Conservation (phyloP, 2,329 filamentous ascomycete species). For the Drechslera avenae region DNA sequence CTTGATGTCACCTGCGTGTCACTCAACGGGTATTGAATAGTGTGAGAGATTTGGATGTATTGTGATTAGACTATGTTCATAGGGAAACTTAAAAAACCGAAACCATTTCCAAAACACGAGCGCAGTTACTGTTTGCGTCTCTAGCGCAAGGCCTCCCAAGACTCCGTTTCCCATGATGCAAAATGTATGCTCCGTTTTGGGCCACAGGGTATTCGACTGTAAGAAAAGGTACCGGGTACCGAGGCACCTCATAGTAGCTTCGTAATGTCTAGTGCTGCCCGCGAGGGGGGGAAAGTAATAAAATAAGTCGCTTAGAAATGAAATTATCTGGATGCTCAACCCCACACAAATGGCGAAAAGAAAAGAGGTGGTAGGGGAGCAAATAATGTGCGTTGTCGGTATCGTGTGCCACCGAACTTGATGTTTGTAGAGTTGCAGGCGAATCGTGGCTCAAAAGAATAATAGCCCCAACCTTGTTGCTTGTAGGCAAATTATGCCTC, state of each 20-base stretch:
- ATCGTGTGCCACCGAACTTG: too few species aligned
- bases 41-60: background rate
- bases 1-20: too few species aligned
- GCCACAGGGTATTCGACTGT: constrained; percentile 22
- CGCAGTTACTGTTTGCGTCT: background rate
- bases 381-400: background rate
- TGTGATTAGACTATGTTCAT: constrained; percentile 11
- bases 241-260: constrained; percentile 4
- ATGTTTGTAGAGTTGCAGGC: background rate
- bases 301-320: constrained; percentile 1
- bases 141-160: background rate
- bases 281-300: background rate
- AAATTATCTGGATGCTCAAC: background rate
- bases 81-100: constrained; percentile 2
- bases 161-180: constrained; percentile 14
- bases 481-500: constrained; percentile 7
- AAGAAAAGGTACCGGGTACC: constrained; percentile 5
- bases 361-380: background rate
- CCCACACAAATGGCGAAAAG: background rate
- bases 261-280: background rate
- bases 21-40: background rate
- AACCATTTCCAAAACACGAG: background rate
- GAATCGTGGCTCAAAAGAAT: background rate
- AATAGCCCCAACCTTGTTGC: background rate
- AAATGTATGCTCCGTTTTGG: constrained; percentile 23